Base-by-base conservation (phyloP, 176 grass and related monocot species). In the Aegilops speltoides region DNA sequence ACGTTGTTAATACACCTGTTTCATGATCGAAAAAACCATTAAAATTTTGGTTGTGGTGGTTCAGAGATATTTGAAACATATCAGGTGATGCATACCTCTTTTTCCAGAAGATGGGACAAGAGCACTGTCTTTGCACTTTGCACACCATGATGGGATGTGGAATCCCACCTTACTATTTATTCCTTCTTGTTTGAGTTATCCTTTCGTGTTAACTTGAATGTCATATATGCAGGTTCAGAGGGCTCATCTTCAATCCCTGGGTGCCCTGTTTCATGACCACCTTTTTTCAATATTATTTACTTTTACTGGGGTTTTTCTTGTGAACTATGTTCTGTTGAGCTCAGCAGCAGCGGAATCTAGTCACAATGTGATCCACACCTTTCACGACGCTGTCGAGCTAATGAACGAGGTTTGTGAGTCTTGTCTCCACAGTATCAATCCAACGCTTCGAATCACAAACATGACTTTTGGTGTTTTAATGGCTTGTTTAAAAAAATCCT, bases 261-360 rank as follows among this genome's bases (percentile, higher is more conserved):
- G 81, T 75, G 81, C 73, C 54, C 78, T 95, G 19, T 93, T 95
- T 90, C 89, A 95, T 66, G 96, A 95, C 76, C 96, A 98, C 76
- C 77, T 98, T 76, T 95, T 88, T 38, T 90, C 88, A 76, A 89
- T 95, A 73, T 40, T 98, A 79, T 94, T 95, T 73, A 84, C 87
- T 81, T 98, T 95, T 85, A 91, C 96, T 82, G 93, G 91, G 23
- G 78, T 98, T 82, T 98, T 95, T 88, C 77, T 95, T 74, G 96
- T 95, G 72, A 92, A 95, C 65, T 93, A 93, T 79, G 72, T 94
- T 62, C 84, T 98, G 4, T 60, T 98, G 82, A 95, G 84, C 81
- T 95, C 91, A 23, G 93, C 89, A 60, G 96, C 84, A 62, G 77
- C 82, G 73, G 93, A 95, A 81, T 86, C 92, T 13, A 89, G 70